These are phyloP conservation scores for Penicillium sumatraense DNA, from an alignment of 2,329 filamentous ascomycete genomes.

Conservation along the genomic window DNA sequence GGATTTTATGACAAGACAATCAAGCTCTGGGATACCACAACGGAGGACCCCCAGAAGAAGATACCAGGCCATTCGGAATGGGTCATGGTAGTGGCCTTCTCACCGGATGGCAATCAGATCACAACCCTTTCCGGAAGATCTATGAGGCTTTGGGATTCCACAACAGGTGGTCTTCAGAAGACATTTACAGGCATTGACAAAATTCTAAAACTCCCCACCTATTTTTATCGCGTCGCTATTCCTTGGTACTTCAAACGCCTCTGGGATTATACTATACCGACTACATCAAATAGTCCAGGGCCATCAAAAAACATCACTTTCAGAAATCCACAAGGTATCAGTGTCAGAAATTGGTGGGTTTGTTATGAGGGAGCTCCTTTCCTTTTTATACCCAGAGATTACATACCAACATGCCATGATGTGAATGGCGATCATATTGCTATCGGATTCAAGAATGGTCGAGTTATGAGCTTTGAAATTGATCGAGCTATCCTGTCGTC, in stretches of 20 bases:
- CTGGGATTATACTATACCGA: too few species aligned
- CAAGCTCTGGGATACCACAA: constrained; percentile 14
- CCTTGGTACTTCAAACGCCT: too few species aligned
- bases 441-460: background rate
- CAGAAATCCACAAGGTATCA: too few species aligned
- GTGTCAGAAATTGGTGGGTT: constrained; percentile 5
- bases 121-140: constrained; percentile 11
- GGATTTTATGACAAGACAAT: constrained; percentile 8
- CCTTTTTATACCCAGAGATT: background rate
- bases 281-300: too few species aligned
- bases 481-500: background rate
- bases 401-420: background rate
- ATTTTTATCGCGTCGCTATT: too few species aligned
- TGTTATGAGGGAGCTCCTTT: background rate
- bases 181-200: background rate
- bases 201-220: too few species aligned
- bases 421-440: background rate
- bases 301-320: too few species aligned
- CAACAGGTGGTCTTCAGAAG: background rate
- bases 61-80: constrained; percentile 6
- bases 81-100: constrained; percentile 9
- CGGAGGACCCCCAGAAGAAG: background rate
- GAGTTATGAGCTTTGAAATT: background rate
- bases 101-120: constrained; percentile 9
- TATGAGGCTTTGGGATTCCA: background rate